Conservation (phyloP, 768 basidiomycete species). For the Galerina sulciceps region DNA sequence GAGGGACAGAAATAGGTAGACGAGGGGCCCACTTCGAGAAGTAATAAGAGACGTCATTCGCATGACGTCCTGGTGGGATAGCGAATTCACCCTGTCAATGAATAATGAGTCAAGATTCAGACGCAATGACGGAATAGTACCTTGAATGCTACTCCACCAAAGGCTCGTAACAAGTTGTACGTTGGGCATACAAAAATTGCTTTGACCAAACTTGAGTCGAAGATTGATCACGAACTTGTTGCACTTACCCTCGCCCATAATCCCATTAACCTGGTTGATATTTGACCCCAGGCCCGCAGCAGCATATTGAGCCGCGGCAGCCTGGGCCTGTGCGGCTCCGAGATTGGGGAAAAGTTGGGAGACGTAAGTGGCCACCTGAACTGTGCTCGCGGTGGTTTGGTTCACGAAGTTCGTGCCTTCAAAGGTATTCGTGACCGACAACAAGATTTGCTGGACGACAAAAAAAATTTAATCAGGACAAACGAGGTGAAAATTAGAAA, state of each 20-base stretch:
- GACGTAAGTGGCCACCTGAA: slow-evolving; percentile 34
- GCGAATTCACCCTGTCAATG: slow-evolving; percentile 42
- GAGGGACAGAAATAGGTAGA: not conserved
- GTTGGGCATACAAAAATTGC: slow-evolving; percentile 53
- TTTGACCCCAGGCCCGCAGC: slow-evolving; percentile 29
- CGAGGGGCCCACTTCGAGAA: slow-evolving; percentile 38
- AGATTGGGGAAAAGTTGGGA: slow-evolving; percentile 43
- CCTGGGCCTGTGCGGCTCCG: slow-evolving; percentile 24
- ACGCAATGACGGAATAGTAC: slow-evolving; percentile 15
- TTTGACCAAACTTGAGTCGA: slow-evolving; percentile 4
- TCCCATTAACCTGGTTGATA: slow-evolving; percentile 34
- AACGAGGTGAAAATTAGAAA: not conserved
- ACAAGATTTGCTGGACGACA: slow-evolving; percentile 29
- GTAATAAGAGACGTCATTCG: slow-evolving; percentile 41
- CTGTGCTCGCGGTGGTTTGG: slow-evolving; percentile 21
- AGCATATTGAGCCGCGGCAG: slow-evolving; percentile 31
- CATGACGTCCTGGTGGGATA: slow-evolving; percentile 45
- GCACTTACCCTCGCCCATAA: slow-evolving; percentile 44
- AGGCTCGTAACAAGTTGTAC: slow-evolving; percentile 40
- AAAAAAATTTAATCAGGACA: not conserved
- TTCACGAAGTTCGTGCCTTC: slow-evolving; percentile 45
- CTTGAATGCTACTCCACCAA: slow-evolving; percentile 35
- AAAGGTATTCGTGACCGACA: slow-evolving; percentile 42
- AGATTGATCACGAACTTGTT: not conserved
- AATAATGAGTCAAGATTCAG: not conserved